Base-by-base conservation (phyloP, 1,284 basidiomycete species). In the Rhodotorula glutinis region DNA sequence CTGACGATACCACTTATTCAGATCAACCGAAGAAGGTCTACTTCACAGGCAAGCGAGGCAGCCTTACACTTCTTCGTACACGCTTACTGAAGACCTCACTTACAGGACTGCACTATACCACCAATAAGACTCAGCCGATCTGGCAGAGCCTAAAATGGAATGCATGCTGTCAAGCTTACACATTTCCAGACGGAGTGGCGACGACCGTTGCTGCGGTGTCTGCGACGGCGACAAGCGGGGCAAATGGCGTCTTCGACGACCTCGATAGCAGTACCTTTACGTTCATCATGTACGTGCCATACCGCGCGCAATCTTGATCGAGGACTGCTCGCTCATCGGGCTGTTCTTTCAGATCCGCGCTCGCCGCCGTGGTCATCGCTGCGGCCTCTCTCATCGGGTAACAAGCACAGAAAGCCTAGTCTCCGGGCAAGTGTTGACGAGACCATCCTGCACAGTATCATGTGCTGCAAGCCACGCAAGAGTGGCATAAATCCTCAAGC, bases 111-210 rank as follows among this genome's bases (percentile, higher is more conserved):
- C 62, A 56, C 21, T 63, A 53, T n/a, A 49, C 61, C 9, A 58
- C 55, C 11, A 70, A 70, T 56, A 25, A 54, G 40, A 54, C 61
- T 2, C 44, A 56, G 40, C 40, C 40, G 3, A n/a, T 44, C 2
- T 70, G 68, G 64, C 52, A 62, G 29, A 33, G 23, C 21, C 65
- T 30, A 1, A 5, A 46, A 4, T 70, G 57, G 57, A n/a, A 21
- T 1, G 58, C 41, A 0, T 70, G 68, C 43, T 70, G 68, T 47
- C 25, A 51, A 0, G 38, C 10, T 3, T 55, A 40, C 25, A 61
- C 57, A 4, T 70, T 52, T 29, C 49, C 64, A 0, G 58, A 63
- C 1, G 62, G 58, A 11, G 49, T 58, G 21, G 58, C 53, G 7
- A 66, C 68, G 3, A 55, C 51, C 1, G 41, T 70, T 27, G 30